Conservation (phyloP, 1,284 basidiomycete genomes). For the Gastroboletus turbinatus region DNA sequence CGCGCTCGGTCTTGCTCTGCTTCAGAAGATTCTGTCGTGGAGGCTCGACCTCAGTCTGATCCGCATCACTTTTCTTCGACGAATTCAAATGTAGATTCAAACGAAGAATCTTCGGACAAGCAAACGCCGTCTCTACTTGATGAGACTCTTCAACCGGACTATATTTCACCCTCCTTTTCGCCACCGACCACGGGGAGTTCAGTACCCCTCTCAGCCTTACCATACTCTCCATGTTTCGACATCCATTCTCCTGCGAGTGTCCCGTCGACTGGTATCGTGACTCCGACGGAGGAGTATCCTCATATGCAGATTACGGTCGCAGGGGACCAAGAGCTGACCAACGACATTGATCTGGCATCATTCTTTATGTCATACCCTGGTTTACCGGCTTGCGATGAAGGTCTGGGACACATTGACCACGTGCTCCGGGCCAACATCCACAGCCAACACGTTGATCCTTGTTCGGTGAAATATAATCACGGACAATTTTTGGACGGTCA, state of each 20-base stretch:
- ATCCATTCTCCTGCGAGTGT: slow-evolving; percentile 38
- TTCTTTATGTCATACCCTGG: slow-evolving; percentile 42
- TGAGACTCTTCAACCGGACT: slow-evolving; percentile 10
- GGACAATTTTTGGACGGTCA: slow-evolving; percentile 34
- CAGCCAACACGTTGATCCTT: slow-evolving; percentile 8
- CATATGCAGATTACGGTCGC: slow-evolving; percentile 31
- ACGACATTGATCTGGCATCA: slow-evolving; percentile 41
- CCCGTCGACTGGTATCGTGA: slow-evolving; percentile 43
- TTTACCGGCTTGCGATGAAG: slow-evolving; percentile 24
- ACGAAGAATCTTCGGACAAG: slow-evolving; percentile 3
- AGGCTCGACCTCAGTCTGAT: slow-evolving; percentile 3
- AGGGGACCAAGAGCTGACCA: slow-evolving; percentile 27
- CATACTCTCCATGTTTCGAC: slow-evolving; percentile 32
- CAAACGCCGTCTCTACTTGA: background rate
- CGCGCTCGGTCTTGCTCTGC: slow-evolving; percentile 19
- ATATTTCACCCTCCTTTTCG: slow-evolving; percentile 13
- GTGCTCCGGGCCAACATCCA: background rate
- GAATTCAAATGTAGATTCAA: slow-evolving; percentile 2
- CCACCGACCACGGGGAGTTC: slow-evolving; percentile 8
- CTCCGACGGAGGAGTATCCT: slow-evolving; percentile 41
- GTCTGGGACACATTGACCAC: slow-evolving; percentile 12
- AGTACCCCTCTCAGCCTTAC: slow-evolving; percentile 1
- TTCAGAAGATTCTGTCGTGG: slow-evolving; percentile 12
- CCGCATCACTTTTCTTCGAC: background rate
- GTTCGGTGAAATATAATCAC: slow-evolving; percentile 16